A percentile compares a stretch with the other conserved stretches of the same genome.
phyloP scores from a whole-genome alignment of 1,284 basidiomycete genomes.

The Melampsora larici-populina region DNA sequence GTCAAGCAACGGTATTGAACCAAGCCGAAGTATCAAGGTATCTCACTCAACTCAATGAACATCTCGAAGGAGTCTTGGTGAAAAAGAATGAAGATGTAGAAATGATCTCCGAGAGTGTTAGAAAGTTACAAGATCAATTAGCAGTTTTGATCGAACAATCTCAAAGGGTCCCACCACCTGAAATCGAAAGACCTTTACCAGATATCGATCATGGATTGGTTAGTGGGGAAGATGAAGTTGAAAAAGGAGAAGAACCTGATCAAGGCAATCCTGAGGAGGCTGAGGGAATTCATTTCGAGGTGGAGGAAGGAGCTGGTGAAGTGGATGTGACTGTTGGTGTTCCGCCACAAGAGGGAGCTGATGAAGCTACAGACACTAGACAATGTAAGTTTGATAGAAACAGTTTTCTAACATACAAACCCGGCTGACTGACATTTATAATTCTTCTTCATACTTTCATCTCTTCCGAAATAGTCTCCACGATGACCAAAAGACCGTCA shows the following conservation, averaged over 20 bases:
- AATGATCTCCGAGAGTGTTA: constrained; percentile 35
- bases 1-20: constrained; percentile 38
- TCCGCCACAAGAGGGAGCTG: background rate
- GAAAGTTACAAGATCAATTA: constrained; percentile 27
- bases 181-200: constrained; percentile 22
- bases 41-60: constrained; percentile 35
- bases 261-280: constrained; percentile 12
- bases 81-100: constrained; percentile 41
- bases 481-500: constrained; percentile 38
- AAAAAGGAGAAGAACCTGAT: background rate
- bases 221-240: background rate
- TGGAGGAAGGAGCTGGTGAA: constrained; percentile 15
- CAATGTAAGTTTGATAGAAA: background rate
- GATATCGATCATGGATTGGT: constrained; percentile 19
- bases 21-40: constrained; percentile 43
- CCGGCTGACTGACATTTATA: background rate
- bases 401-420: background rate
- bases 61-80: constrained; percentile 38
- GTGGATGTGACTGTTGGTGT: background rate
- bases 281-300: constrained; percentile 10
- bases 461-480: constrained; percentile 3
- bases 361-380: background rate
- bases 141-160: constrained; percentile 36
- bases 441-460: background rate
- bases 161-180: constrained; percentile 12